These are phyloP conservation scores for Candida insectorum DNA, from an alignment of 805 yeast species.

Conservation along the genomic window DNA sequence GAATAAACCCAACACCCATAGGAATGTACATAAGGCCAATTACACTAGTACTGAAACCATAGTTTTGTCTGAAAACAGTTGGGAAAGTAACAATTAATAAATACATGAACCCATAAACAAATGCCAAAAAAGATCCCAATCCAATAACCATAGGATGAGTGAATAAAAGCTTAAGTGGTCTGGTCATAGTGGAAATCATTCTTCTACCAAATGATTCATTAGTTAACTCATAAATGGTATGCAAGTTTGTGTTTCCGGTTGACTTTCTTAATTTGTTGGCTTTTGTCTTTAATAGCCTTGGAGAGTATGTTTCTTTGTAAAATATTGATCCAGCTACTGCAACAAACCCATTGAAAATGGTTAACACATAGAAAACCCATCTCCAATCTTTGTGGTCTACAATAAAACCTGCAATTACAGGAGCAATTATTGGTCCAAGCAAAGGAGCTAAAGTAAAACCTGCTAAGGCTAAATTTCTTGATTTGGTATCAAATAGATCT, in stretches of 20 bases:
- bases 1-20: constrained; percentile 50
- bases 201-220: constrained; percentile 38
- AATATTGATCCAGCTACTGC: constrained; percentile 44
- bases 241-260: constrained; percentile 55
- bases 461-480: constrained; percentile 56
- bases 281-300: constrained; percentile 45
- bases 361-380: constrained; percentile 63
- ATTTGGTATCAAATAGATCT: constrained; percentile 52
- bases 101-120: constrained; percentile 64
- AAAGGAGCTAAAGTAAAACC: constrained; percentile 56
- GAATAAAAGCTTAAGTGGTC: constrained; percentile 52
- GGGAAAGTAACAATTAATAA: constrained; percentile 62
- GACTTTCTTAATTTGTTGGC: constrained; percentile 46
- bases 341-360: constrained; percentile 55
- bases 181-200: constrained; percentile 43
- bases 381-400: constrained; percentile 53
- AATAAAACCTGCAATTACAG: constrained; percentile 56
- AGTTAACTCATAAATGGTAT: constrained; percentile 60
- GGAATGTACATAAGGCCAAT: constrained; percentile 60
- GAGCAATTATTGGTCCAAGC: constrained; percentile 67
- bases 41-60: constrained; percentile 46
- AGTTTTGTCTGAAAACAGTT: constrained; percentile 41
- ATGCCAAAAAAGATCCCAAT: constrained; percentile 61
- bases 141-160: constrained; percentile 65
- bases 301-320: constrained; percentile 59